phyloP scores from a whole-genome alignment of 352 stramenopile genomes.

The Phytophthora rubi region DNA sequence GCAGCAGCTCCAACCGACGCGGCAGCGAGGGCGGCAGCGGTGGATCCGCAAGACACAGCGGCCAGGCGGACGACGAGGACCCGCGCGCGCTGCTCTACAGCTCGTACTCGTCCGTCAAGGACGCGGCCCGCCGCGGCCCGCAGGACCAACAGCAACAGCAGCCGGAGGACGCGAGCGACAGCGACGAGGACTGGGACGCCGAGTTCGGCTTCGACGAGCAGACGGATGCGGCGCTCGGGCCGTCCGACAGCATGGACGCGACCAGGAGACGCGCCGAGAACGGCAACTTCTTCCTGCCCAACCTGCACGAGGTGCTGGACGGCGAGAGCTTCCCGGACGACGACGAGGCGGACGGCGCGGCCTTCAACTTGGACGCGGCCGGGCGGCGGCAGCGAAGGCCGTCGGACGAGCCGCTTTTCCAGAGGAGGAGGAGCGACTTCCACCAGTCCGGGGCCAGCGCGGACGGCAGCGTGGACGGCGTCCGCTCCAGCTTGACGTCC shows the following conservation, averaged over 20 bases:
- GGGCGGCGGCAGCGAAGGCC: slow-evolving; percentile 32
- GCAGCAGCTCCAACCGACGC: slow-evolving; percentile 36
- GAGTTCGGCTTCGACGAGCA: slow-evolving; percentile 82
- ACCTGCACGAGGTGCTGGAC: slow-evolving; percentile 82
- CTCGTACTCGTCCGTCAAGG: slow-evolving; percentile 32
- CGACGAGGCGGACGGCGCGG: slow-evolving; percentile 37
- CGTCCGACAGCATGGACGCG: slow-evolving; percentile 56
- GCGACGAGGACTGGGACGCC: slow-evolving; percentile 72
- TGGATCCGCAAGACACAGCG: slow-evolving; percentile 27
- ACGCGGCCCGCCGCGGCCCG: not conserved
- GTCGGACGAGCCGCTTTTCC: slow-evolving; percentile 73
- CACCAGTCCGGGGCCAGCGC: slow-evolving; percentile 45
- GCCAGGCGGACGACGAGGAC: slow-evolving; percentile 30
- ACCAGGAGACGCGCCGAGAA: slow-evolving; percentile 73
- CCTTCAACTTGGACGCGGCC: slow-evolving; percentile 36
- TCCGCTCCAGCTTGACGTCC: slow-evolving; percentile 67
- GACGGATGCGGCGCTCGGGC: slow-evolving; percentile 36
- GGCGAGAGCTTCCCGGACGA: slow-evolving; percentile 68
- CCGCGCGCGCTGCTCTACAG: slow-evolving; percentile 15
- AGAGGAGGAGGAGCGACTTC: slow-evolving; percentile 47
- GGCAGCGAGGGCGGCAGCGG: slow-evolving; percentile 31
- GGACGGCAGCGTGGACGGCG: slow-evolving; percentile 59
- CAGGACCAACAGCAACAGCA: slow-evolving; percentile 1
- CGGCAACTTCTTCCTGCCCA: slow-evolving; percentile 84
- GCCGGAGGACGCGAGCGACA: slow-evolving; percentile 20